Evolutionary conservation across 257 asterid genomes (phyloP).

Genomic region (Solanum clarkiae): DNA sequence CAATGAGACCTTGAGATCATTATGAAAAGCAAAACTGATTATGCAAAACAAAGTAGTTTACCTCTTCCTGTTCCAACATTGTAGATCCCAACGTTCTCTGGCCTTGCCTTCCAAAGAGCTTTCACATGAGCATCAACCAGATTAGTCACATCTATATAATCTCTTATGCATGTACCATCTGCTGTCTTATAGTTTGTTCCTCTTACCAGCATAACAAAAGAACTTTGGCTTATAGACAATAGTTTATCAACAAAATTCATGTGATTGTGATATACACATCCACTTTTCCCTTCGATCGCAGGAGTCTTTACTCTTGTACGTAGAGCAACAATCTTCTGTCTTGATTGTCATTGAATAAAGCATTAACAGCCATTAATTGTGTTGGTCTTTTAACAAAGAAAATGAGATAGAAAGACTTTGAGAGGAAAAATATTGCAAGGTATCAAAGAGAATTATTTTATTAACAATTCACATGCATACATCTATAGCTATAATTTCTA

Average conservation of each 20-base stretch:
- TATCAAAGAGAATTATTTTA: no score
- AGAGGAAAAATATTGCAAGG: no score
- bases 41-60: not conserved
- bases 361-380: not conserved
- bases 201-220: slow-evolving; percentile 35
- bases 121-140: slow-evolving; percentile 88
- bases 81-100: slow-evolving; percentile 66
- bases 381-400: no score
- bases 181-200: slow-evolving; percentile 73
- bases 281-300: not conserved
- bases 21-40: not conserved
- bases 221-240: not conserved
- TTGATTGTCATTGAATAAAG: not conserved
- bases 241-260: not conserved
- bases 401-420: no score
- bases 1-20: not conserved
- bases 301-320: not conserved
- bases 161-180: slow-evolving; percentile 80
- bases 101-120: slow-evolving; percentile 70
- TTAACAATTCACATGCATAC: no score
- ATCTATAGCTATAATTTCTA: no score
- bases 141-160: slow-evolving; percentile 79
- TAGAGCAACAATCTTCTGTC: not conserved
- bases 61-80: slow-evolving; percentile 84
- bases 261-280: not conserved